phyloP scores from a whole-genome alignment of 257 asterid genomes.

The Lycium ferocissimum region DNA sequence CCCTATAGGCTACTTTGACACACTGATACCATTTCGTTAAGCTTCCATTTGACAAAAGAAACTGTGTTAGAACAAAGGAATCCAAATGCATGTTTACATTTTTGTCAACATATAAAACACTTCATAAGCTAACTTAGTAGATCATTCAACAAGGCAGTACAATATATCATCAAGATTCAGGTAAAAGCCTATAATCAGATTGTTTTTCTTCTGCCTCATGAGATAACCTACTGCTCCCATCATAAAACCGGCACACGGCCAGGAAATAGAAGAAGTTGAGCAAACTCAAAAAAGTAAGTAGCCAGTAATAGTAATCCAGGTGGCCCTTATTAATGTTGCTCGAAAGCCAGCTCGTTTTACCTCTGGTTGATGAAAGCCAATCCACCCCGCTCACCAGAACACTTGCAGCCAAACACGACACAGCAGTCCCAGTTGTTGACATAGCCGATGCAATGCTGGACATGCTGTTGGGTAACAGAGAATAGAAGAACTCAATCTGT shows the following conservation, averaged over 20 bases:
- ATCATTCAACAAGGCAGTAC: neutral
- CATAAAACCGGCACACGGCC: neutral
- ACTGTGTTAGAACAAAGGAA: neutral
- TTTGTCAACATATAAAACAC: neutral
- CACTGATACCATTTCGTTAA: too few species aligned
- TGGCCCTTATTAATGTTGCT: slow-evolving; percentile 38
- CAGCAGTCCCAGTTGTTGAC: slow-evolving; percentile 28
- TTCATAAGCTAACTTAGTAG: neutral
- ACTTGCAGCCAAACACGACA: slow-evolving; percentile 31
- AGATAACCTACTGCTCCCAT: slow-evolving; percentile 19
- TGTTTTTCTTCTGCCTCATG: neutral
- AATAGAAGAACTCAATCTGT: slow-evolving; percentile 37
- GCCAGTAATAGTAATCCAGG: slow-evolving; percentile 38
- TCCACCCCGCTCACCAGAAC: slow-evolving; percentile 31
- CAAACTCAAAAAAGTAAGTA: slow-evolving; percentile 29
- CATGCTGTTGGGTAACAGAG: slow-evolving; percentile 37
- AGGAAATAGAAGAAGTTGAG: slow-evolving; percentile 28
- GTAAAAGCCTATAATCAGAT: neutral
- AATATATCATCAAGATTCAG: neutral
- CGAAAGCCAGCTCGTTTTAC: slow-evolving; percentile 33
- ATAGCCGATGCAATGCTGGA: slow-evolving; percentile 39
- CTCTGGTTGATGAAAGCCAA: neutral
- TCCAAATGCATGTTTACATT: neutral
- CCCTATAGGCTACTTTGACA: neutral
- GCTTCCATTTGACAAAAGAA: neutral